Conservation (phyloP, 2,329 filamentous ascomycete species). For the Apiospora hydei region DNA sequence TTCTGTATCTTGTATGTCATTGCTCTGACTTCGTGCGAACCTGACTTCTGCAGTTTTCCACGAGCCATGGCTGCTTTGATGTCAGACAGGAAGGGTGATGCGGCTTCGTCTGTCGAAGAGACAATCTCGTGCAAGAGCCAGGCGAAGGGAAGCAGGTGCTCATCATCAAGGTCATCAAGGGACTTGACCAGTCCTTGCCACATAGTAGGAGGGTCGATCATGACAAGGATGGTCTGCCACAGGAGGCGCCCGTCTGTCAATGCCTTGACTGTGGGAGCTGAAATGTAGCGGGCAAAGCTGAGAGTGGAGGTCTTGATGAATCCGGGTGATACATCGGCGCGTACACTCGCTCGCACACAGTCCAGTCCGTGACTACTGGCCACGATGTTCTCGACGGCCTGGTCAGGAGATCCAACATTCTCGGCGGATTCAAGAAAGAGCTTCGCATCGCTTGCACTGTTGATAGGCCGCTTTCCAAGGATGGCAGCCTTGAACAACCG, state of each 20-base stretch:
- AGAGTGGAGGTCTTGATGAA: conserved; percentile 45
- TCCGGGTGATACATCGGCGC: conserved; percentile 34
- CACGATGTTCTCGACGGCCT: conserved; percentile 39
- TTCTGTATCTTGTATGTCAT: conserved; percentile 49
- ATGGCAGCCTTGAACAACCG: conserved; percentile 29
- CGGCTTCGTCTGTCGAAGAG: conserved; percentile 30
- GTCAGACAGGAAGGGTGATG: conserved; percentile 35
- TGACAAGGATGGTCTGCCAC: conserved; percentile 50
- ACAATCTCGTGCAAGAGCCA: conserved; percentile 60
- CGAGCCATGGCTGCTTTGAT: conserved; percentile 33
- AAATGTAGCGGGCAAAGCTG: conserved; percentile 48
- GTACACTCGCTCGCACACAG: conserved; percentile 36
- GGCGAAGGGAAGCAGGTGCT: conserved; percentile 47
- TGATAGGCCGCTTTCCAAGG: conserved; percentile 35
- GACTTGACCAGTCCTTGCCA: conserved; percentile 54
- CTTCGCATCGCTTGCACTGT: conserved; percentile 34
- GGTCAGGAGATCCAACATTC: conserved; percentile 31
- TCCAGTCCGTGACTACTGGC: conserved; percentile 36
- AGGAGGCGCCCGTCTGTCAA: conserved; percentile 59
- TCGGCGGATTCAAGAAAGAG: conserved; percentile 42
- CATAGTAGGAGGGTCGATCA: conserved; percentile 60
- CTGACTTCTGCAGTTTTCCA: conserved; percentile 31
- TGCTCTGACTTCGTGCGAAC: conserved; percentile 36
- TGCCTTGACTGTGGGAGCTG: conserved; percentile 53
- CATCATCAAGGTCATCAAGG: conserved; percentile 41